These are phyloP conservation scores for Entomortierella beljakovae DNA, from an alignment of 192 early-diverging fungal genomes.

Conservation along the genomic window DNA sequence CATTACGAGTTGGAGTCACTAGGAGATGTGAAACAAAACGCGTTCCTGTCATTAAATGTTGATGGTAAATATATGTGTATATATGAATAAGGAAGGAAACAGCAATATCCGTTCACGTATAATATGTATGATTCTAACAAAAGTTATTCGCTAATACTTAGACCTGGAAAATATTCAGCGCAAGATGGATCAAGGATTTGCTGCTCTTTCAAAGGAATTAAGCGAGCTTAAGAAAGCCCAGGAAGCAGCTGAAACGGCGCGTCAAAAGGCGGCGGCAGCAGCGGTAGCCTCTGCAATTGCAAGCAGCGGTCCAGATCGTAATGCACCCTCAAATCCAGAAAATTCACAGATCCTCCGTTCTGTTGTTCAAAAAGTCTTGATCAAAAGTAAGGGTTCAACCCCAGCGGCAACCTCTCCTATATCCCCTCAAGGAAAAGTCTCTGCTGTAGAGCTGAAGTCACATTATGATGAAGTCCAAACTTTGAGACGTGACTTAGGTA, in stretches of 20 bases:
- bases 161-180: constrained; percentile 59
- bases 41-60: constrained; percentile 63
- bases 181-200: constrained; percentile 56
- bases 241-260: constrained; percentile 20
- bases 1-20: constrained; percentile 78
- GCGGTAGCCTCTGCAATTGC: constrained; percentile 3
- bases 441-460: constrained; percentile 44
- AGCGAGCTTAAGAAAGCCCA: constrained; percentile 55
- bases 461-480: constrained; percentile 60
- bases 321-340: background rate
- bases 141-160: background rate
- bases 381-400: constrained; percentile 17
- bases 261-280: constrained; percentile 28
- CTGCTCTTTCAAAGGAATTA: constrained; percentile 50
- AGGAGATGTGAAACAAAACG: constrained; percentile 68
- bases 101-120: background rate
- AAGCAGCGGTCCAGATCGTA: constrained; percentile 5
- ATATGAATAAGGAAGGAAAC: background rate
- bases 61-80: constrained; percentile 53
- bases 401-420: background rate
- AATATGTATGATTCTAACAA: background rate
- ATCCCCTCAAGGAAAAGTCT: constrained; percentile 17
- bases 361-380: constrained; percentile 36
- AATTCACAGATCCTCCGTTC: constrained; percentile 32
- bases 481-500: constrained; percentile 60